A percentile compares a stretch with the other conserved stretches of the same genome.
Conservation (phyloP, 1,284 basidiomycete species). For the Volvariella volvacea region DNA sequence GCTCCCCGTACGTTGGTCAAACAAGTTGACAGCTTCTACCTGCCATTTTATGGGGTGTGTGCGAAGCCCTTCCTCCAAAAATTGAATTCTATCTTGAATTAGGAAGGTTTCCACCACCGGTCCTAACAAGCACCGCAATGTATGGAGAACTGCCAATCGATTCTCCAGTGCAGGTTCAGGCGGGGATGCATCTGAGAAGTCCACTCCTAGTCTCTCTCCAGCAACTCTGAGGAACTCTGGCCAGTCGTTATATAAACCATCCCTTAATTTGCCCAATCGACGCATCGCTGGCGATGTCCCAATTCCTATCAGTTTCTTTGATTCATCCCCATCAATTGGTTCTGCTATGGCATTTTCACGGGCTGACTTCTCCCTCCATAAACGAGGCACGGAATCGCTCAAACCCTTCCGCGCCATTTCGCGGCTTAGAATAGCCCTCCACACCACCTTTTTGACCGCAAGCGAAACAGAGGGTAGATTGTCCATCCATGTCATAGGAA, state of each 20-base stretch:
- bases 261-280: slow-evolving; percentile 39
- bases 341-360: neutral
- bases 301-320: slow-evolving; percentile 14
- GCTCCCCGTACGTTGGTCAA: slow-evolving; percentile 60
- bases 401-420: slow-evolving; percentile 2
- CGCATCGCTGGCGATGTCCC: slow-evolving; percentile 33
- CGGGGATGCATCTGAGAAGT: slow-evolving; percentile 14
- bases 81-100: slow-evolving; percentile 38
- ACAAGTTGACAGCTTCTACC: slow-evolving; percentile 54
- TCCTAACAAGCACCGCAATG: slow-evolving; percentile 44
- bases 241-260: slow-evolving; percentile 41
- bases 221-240: slow-evolving; percentile 32
- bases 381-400: slow-evolving; percentile 15
- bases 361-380: slow-evolving; percentile 1
- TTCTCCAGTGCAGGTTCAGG: slow-evolving; percentile 15
- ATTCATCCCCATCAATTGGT: slow-evolving; percentile 3
- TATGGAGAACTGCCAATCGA: slow-evolving; percentile 36
- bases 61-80: slow-evolving; percentile 32
- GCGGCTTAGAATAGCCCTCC: slow-evolving; percentile 46
- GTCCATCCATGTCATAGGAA: slow-evolving; percentile 33
- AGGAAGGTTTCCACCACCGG: slow-evolving; percentile 44
- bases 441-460: slow-evolving; percentile 56
- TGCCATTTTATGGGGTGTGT: slow-evolving; percentile 5
- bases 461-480: slow-evolving; percentile 38
- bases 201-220: slow-evolving; percentile 29